These are phyloP conservation scores for Ochromonas danica DNA, from an alignment of 108 stramenopile genomes.

Conservation along the genomic window DNA sequence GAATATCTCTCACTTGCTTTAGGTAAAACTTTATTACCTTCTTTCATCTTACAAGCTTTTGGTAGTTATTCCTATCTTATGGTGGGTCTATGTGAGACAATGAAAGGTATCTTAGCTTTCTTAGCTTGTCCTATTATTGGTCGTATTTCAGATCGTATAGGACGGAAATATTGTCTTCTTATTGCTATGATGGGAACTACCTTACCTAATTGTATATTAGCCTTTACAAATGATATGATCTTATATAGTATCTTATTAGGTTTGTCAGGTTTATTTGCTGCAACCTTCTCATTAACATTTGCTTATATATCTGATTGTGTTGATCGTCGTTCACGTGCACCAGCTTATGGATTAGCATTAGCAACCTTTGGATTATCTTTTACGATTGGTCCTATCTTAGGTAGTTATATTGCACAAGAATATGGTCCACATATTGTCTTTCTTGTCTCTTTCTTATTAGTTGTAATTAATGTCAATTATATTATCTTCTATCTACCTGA, in stretches of 20 bases:
- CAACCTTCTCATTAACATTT: conserved; percentile 93
- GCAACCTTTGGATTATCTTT: conserved; percentile 90
- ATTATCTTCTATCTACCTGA: conserved; percentile 50
- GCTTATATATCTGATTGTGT: conserved; percentile 94
- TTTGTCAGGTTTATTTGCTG: conserved; percentile 80
- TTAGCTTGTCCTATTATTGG: conserved; percentile 86
- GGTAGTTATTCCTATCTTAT: conserved; percentile 70
- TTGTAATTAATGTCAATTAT: conserved; percentile 44
- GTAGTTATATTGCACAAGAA: conserved; percentile 79
- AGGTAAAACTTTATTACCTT: conserved; percentile 64
- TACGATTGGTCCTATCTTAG: conserved; percentile 87
- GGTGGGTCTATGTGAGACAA: conserved; percentile 76
- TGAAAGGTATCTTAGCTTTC: conserved; percentile 85
- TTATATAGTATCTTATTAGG: conserved; percentile 50
- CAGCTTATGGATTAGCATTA: conserved; percentile 92
- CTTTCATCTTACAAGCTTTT: conserved; percentile 66
- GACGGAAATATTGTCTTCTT: conserved; percentile 74
- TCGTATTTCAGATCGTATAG: conserved; percentile 73
- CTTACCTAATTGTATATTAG: conserved; percentile 78
- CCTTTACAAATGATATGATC: conserved; percentile 62
- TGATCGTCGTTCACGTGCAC: conserved; percentile 70
- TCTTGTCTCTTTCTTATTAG: conserved; percentile 38
- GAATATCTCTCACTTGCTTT: background rate
- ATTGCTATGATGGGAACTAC: conserved; percentile 84
- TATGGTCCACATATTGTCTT: conserved; percentile 56